phyloP scores from a whole-genome alignment of 2,329 filamentous ascomycete genomes.

The Peltaster fructicola region DNA sequence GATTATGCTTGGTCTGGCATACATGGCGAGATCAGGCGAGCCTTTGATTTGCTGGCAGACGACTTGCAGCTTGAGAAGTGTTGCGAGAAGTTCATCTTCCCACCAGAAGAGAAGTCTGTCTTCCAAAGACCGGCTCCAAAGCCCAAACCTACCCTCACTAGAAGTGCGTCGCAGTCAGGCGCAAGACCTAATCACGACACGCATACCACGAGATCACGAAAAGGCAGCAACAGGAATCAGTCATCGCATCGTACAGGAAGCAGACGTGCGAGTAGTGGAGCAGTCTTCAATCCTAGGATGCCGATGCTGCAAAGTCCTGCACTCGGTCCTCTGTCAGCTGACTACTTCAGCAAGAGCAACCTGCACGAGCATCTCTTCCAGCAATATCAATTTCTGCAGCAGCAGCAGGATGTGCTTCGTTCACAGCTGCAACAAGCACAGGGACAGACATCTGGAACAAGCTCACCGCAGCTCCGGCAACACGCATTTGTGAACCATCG shows the following conservation, averaged over 20 bases:
- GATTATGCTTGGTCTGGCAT: constrained; percentile 86
- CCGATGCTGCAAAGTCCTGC: constrained; percentile 25
- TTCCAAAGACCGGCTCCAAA: constrained; percentile 41
- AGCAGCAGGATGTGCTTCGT: constrained; percentile 19
- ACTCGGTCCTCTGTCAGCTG: constrained; percentile 19
- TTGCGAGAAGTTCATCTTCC: constrained; percentile 77
- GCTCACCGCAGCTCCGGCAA: constrained; percentile 18
- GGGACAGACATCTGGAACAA: constrained; percentile 19
- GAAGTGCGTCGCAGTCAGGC: constrained; percentile 29
- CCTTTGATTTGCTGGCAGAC: constrained; percentile 65
- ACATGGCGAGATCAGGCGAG: constrained; percentile 73
- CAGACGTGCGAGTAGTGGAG: constrained; percentile 40
- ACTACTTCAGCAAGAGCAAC: constrained; percentile 28
- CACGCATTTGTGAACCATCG: constrained; percentile 14
- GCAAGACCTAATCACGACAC: constrained; percentile 29
- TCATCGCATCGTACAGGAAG: constrained; percentile 31
- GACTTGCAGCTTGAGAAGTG: constrained; percentile 59
- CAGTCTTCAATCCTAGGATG: constrained; percentile 25
- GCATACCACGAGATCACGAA: constrained; percentile 14
- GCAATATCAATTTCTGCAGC: constrained; percentile 24
- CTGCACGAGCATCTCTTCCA: constrained; percentile 32
- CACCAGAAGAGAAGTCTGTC: constrained; percentile 43
- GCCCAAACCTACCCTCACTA: constrained; percentile 35
- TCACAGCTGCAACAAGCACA: constrained; percentile 28
- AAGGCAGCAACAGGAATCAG: constrained; percentile 27